phyloP scores from a whole-genome alignment of 148 eudicot genomes.

The Rhododendron molle region DNA sequence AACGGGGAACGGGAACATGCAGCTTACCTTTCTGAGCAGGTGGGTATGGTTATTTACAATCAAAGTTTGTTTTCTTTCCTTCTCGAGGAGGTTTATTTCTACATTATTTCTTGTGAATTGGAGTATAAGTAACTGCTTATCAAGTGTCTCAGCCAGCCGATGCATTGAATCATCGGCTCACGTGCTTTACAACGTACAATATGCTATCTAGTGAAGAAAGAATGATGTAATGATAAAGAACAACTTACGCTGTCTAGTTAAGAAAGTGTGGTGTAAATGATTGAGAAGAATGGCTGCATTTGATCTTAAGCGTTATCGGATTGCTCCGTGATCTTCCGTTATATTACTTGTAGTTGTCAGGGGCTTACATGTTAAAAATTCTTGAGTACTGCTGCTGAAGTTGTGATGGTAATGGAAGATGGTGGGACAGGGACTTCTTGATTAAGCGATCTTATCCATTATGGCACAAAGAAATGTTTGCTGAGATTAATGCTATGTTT shows the following conservation, averaged over 20 bases:
- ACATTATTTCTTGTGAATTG: not conserved
- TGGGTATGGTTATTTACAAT: slow-evolving; percentile 17
- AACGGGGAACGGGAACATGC: slow-evolving; percentile 76
- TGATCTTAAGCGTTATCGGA: not conserved
- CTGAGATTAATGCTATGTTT: not conserved
- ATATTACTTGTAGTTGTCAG: not conserved
- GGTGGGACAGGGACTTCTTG: not conserved
- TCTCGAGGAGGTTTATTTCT: not conserved
- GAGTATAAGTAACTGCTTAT: not conserved
- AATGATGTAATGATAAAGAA: not conserved
- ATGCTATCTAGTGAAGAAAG: not conserved
- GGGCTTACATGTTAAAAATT: not conserved
- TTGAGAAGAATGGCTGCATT: not conserved
- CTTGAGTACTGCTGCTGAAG: not conserved
- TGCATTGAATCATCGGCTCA: not conserved
- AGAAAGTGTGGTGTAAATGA: not conserved
- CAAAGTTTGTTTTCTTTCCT: not conserved
- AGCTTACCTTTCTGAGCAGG: slow-evolving; percentile 78
- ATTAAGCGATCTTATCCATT: not conserved
- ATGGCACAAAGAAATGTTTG: slow-evolving; percentile 5
- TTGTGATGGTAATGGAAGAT: not conserved
- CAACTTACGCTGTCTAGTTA: not conserved
- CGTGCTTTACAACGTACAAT: not conserved
- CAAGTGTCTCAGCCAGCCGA: not conserved
- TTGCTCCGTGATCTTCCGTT: not conserved